Conservation (phyloP, 306 rosid genomes). For the Cucurbita maxima region DNA sequence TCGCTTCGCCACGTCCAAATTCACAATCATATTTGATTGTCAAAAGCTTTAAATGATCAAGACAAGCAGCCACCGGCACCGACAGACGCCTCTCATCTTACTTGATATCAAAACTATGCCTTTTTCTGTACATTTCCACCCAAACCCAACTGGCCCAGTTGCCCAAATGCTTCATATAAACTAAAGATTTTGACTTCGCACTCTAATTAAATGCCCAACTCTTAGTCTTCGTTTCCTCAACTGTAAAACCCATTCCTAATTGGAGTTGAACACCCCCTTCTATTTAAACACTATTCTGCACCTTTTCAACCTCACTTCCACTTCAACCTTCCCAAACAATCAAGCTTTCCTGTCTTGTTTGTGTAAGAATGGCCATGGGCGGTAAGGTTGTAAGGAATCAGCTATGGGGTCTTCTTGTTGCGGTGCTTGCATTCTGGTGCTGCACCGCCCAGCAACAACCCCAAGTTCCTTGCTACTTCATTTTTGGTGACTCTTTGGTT, state of each 20-base stretch:
- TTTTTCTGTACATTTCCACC: background rate
- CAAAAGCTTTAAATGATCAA: background rate
- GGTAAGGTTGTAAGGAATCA: background rate
- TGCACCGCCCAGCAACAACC: conserved; percentile 21
- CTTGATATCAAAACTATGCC: background rate
- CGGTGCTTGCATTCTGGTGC: conserved; percentile 8
- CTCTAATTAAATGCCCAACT: background rate
- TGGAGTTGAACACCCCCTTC: background rate
- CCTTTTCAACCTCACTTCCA: background rate
- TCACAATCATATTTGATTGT: too few relatives aligned
- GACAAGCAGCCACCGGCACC: background rate
- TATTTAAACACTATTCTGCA: background rate
- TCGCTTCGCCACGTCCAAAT: too few relatives aligned
- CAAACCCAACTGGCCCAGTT: background rate
- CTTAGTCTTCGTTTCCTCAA: background rate
- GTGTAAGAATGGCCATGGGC: background rate
- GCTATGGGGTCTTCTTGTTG: background rate
- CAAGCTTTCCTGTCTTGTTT: background rate
- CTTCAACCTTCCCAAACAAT: background rate
- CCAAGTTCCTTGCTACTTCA: conserved; percentile 81
- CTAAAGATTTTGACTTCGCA: background rate
- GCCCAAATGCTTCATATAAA: background rate
- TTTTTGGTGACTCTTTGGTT: conserved; percentile 85
- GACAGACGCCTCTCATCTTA: background rate
- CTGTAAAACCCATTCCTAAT: background rate